Evolutionary conservation across 768 basidiomycete species (phyloP).

Genomic region (Pulveroboletus sp.): DNA sequence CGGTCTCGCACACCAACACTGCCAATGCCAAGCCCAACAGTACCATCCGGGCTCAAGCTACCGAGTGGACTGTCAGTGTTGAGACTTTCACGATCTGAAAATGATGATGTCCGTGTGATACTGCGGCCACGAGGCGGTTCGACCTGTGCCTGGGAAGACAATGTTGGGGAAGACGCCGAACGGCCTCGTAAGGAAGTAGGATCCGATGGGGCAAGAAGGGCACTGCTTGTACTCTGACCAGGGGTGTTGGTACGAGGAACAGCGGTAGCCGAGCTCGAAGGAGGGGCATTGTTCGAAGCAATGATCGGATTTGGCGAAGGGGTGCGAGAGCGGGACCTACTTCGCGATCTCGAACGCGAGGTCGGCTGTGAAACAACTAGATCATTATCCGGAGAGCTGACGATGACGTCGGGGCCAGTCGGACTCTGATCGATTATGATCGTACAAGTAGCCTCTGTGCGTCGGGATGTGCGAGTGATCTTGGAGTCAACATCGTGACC

Average conservation of each 20-base stretch:
- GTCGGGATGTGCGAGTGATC: slow-evolving; percentile 8
- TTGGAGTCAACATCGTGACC: slow-evolving; percentile 17
- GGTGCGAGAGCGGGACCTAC: slow-evolving; percentile 41
- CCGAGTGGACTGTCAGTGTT: slow-evolving; percentile 34
- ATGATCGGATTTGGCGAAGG: slow-evolving; percentile 36
- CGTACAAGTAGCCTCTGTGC: slow-evolving; percentile 15
- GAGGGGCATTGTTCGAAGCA: slow-evolving; percentile 9
- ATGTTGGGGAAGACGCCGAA: slow-evolving; percentile 33
- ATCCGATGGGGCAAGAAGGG: slow-evolving; percentile 27
- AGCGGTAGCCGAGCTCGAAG: slow-evolving; percentile 3
- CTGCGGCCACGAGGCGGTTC: slow-evolving; percentile 48
- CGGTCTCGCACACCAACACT: slow-evolving; percentile 34
- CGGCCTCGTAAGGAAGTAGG: slow-evolving; percentile 18
- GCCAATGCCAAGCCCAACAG: slow-evolving; percentile 26
- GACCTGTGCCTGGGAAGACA: slow-evolving; percentile 29
- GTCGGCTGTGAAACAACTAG: slow-evolving; percentile 31
- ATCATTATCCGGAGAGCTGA: slow-evolving; percentile 33
- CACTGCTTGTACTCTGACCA: slow-evolving; percentile 15
- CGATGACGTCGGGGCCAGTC: slow-evolving; percentile 29
- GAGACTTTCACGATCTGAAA: slow-evolving; percentile 46
- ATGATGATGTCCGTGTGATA: slow-evolving; percentile 49
- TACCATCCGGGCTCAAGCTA: slow-evolving; percentile 38
- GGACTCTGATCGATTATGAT: slow-evolving; percentile 8
- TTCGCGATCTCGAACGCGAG: slow-evolving; percentile 30
- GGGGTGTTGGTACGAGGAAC: slow-evolving; percentile 11